Evolutionary conservation across 1,284 basidiomycete genomes (phyloP), one percentile per base, ranked within the genome.

Genomic region (Tilletia setariae): DNA sequence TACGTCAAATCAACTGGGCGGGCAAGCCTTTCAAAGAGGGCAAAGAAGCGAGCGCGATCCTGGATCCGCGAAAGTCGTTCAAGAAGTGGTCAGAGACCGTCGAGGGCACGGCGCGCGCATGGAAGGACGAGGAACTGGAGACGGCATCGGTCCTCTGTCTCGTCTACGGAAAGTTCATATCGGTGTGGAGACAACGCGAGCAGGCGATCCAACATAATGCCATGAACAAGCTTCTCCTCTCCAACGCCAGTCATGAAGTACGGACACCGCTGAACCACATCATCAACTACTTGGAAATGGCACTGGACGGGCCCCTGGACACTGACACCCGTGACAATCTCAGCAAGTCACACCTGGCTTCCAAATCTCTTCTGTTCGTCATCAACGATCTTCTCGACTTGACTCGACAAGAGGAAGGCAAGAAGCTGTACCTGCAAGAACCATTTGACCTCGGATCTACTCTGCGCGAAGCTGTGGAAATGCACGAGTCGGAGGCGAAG

Each of bases 181-280:
- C 91, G 79, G 91, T 93, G 2, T 94, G 92, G 92, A 84, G 92
- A 73, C 90, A 93, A 80, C 91, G 92, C 78, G 91, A 93, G 83
- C 88, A 85, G 51, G 90, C 90, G 16, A 83, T 92, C 72, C 88
- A 89, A 79, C 88, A 88, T 15, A 93, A 89, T 64, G 91, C 90
- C 80, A 84, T 94, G 65, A 92, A 91, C 19, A 90, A 90, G 66
- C 84, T 94, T 2, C 78, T 94, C 59, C 84, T 94, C 19, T 91
- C 90, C n/a, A 94, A 94, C 82, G 92, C 92, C 6, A 90, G 88
- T 73, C 92, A 94, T 81, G 92, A 93, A 85, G 90, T 91, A 87
- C 79, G 78, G 6, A 79, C 78, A 32, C 78, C 78, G 61, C 75
- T 79, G 64, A 78, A 79, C 53, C 78, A 79, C 69, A 78, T 79